Conservation (phyloP, 2,329 filamentous ascomycete species). For the Teratosphaeria pseudoeucalypti region DNA sequence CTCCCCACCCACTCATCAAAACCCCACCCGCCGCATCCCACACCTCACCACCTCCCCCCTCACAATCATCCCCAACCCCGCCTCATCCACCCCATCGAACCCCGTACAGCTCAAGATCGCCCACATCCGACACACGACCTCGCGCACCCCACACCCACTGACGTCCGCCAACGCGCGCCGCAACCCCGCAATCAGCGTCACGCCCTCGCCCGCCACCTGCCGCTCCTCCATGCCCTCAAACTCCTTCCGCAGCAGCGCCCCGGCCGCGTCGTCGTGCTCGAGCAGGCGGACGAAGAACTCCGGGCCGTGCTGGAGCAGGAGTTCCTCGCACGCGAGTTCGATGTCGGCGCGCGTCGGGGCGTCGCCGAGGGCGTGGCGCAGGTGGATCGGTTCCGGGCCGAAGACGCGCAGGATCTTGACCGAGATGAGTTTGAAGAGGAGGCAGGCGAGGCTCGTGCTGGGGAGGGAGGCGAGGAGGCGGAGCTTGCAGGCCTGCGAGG, state of each 20-base stretch:
- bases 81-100: conserved; percentile 18
- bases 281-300: conserved; percentile 20
- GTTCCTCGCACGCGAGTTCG: conserved; percentile 25
- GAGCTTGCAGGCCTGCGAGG: conserved; percentile 3
- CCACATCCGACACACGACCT: conserved; percentile 23
- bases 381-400: conserved; percentile 20
- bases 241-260: conserved; percentile 12
- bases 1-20: not conserved
- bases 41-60: conserved; percentile 4
- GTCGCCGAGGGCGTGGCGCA: conserved; percentile 9
- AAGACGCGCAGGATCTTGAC: conserved; percentile 23
- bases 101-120: conserved; percentile 17
- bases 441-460: conserved; percentile 21
- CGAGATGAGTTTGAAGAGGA: conserved; percentile 23
- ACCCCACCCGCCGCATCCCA: conserved; percentile 2
- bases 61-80: conserved; percentile 11
- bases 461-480: conserved; percentile 19
- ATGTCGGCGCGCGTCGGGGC: conserved; percentile 18
- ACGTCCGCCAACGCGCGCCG: conserved; percentile 18
- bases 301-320: conserved; percentile 21
- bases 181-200: conserved; percentile 20
- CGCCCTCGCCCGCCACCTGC: conserved; percentile 12
- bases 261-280: not conserved
- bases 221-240: conserved; percentile 16
- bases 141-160: conserved; percentile 9